phyloP scores from a whole-genome alignment of 148 eudicot genomes.

The Amaranthus hypochondriacus region DNA sequence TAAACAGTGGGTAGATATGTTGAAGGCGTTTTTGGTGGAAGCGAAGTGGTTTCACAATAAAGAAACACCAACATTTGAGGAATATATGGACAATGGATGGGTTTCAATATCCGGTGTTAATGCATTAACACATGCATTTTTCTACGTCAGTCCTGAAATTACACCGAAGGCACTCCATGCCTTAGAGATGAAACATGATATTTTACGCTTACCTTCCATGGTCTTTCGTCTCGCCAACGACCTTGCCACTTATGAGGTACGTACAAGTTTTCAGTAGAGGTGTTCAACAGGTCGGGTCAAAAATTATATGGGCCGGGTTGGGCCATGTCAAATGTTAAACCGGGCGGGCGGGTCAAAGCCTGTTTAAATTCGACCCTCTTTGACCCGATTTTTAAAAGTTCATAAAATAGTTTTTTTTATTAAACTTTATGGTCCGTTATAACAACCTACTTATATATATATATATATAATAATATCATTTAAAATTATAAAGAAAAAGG shows the following conservation, averaged over 20 bases:
- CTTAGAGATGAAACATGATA: constrained; percentile 19
- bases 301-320: too few relatives aligned
- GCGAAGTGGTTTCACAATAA: constrained; percentile 18
- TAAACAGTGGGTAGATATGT: constrained; percentile 17
- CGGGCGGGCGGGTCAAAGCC: too few relatives aligned
- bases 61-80: constrained; percentile 12
- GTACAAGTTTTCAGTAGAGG: too few relatives aligned
- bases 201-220: constrained; percentile 2
- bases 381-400: too few relatives aligned
- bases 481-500: too few relatives aligned
- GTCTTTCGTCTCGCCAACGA: constrained; percentile 25
- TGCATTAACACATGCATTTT: constrained; percentile 22
- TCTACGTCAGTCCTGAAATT: constrained; percentile 3
- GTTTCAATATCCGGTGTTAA: constrained; percentile 20
- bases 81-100: constrained; percentile 20
- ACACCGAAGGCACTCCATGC: constrained; percentile 11
- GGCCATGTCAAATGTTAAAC: too few relatives aligned
- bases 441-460: too few relatives aligned
- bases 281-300: too few relatives aligned
- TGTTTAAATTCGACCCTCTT: too few relatives aligned
- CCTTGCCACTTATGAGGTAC: constrained; percentile 21
- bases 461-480: too few relatives aligned
- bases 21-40: constrained; percentile 21
- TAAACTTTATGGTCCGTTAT: too few relatives aligned
- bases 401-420: too few relatives aligned